Base-by-base conservation (phyloP, 805 yeast species). In the Candida namnaoensis region DNA sequence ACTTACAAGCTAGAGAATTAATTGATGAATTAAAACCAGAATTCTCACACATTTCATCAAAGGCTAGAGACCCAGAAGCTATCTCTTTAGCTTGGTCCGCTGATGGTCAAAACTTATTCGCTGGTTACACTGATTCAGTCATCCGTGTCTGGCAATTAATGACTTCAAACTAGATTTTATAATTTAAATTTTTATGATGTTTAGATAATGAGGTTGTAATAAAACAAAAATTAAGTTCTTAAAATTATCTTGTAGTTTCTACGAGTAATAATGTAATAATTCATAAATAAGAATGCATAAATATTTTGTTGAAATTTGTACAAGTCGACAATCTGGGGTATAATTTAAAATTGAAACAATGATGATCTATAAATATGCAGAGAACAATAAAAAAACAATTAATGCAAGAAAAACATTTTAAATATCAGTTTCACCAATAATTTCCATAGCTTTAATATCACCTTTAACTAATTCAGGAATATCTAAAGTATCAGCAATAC, bases 91-190 rank as follows among this genome's bases (percentile, higher is more conserved):
- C 97, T 71, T 93, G 99, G 99, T 90, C 98, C 63, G 91, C 96
- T 72, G 99, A 93, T 64, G 99, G 99, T 71, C 98, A 91, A 81
- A 88, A 84, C 84, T 81, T 93, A 74, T 93, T 88, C 71, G 96
- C 98, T 63, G 99, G 99, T 81, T 93, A 93, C 96, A 90, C 97
- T 66, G 99, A 93, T 76, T 87, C 87, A 80, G 80, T 85, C 69
- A 91, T 93, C 81, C 91, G 99, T 79, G 99, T 93, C 74, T 93
- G 99, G 99, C 98, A 93, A 83, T 96, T 93, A 64, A 93, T 93
- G 98, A 87, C 95, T 75, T 30, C 33, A 30, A 30, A 30, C 33
- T 30, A 30, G n/a, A 13, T 30, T 26, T 26, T 26, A 73, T 82
- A 54, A 61, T 64, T 64, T 52, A 65, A 63, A 58, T 47, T 11